Conservation (phyloP, 2,329 filamentous ascomycete species). For the Parafenestella ontariensis region DNA sequence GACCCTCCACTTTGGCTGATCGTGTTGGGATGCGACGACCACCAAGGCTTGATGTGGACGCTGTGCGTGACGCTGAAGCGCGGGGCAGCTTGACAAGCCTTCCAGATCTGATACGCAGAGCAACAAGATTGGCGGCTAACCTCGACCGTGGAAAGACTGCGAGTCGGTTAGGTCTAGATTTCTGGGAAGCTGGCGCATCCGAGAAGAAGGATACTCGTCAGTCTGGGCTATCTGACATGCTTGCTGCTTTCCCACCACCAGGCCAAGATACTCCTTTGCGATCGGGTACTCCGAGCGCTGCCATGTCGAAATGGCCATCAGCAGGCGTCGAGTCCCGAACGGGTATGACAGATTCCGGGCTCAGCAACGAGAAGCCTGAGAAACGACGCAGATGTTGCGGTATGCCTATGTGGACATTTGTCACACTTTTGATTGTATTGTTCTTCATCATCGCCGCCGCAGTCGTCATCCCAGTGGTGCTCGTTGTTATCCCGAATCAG, state of each 20-base stretch:
- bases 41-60: conserved; percentile 80
- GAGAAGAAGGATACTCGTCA: conserved; percentile 47
- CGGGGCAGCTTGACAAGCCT: conserved; percentile 91
- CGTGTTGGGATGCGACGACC: conserved; percentile 61
- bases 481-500: conserved; percentile 65
- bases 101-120: conserved; percentile 86
- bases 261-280: conserved; percentile 54
- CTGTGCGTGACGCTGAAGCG: conserved; percentile 79
- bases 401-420: conserved; percentile 79
- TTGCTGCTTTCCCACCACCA: conserved; percentile 70
- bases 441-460: conserved; percentile 80
- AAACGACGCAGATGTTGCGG: conserved; percentile 77
- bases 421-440: conserved; percentile 69
- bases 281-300: conserved; percentile 43
- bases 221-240: conserved; percentile 67
- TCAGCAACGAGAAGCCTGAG: conserved; percentile 35
- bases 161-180: conserved; percentile 62
- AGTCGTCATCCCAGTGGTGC: conserved; percentile 75
- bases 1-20: conserved; percentile 46
- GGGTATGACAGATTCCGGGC: conserved; percentile 23
- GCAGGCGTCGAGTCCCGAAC: conserved; percentile 13
- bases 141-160: conserved; percentile 81
- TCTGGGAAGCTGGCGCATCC: conserved; percentile 50
- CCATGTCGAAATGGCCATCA: conserved; percentile 40
- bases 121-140: conserved; percentile 84